These are phyloP conservation scores for Suhomyces vadensis DNA, from an alignment of 805 yeast genomes.

Conservation along the genomic window DNA sequence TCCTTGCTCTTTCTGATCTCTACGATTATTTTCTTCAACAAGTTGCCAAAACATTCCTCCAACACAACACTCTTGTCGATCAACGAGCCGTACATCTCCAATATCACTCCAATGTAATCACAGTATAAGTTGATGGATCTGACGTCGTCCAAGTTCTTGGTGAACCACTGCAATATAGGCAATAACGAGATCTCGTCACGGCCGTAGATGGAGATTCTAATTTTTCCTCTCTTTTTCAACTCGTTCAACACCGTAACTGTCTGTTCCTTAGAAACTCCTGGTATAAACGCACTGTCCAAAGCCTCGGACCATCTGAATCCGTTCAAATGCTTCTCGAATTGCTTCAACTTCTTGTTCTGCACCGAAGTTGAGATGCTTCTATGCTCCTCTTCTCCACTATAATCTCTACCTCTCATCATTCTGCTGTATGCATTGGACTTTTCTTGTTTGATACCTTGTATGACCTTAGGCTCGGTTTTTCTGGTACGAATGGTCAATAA, in stretches of 20 bases:
- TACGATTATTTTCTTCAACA: constrained; percentile 59
- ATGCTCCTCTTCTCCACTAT: constrained; percentile 86
- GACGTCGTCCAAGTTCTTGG: constrained; percentile 75
- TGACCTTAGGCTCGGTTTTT: constrained; percentile 61
- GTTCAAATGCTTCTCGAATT: constrained; percentile 80
- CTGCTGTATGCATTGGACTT: constrained; percentile 69
- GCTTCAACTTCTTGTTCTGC: constrained; percentile 63
- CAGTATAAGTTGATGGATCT: constrained; percentile 63
- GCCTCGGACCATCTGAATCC: constrained; percentile 94
- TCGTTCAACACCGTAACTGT: constrained; percentile 84
- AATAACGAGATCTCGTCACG: constrained; percentile 86
- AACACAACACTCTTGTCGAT: constrained; percentile 75
- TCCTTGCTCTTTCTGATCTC: constrained; percentile 83
- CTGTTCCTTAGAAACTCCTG: constrained; percentile 77
- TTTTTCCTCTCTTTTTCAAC: constrained; percentile 84
- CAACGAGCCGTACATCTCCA: constrained; percentile 74
- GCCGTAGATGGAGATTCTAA: constrained; percentile 73
- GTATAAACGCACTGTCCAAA: constrained; percentile 77
- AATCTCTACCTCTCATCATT: constrained; percentile 89
- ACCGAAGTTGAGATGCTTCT: constrained; percentile 61
- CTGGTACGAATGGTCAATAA: constrained; percentile 85
- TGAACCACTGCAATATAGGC: constrained; percentile 84
- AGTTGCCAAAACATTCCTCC: constrained; percentile 64
- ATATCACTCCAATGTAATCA: constrained; percentile 65
- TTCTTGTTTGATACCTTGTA: constrained; percentile 49